Evolutionary conservation across 2,329 filamentous ascomycete genomes (phyloP).

Genomic region (Clonostachys rosea): DNA sequence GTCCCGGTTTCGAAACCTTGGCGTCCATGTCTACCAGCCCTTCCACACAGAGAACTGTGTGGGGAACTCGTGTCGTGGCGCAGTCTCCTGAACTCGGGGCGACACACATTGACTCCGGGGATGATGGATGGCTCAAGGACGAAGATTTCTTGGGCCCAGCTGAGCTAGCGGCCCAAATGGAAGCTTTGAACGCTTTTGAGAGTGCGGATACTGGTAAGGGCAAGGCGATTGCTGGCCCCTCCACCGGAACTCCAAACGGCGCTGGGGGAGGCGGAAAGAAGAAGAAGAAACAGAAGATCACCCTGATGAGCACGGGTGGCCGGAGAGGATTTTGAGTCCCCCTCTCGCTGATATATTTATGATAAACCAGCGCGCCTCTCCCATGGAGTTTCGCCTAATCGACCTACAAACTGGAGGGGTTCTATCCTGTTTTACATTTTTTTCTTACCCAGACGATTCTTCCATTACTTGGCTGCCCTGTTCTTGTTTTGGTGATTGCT

Average conservation of each 20-base stretch:
- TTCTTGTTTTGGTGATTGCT: no score
- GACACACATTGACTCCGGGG: slow-evolving; percentile 20
- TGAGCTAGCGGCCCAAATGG: slow-evolving; percentile 56
- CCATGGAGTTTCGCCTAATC: no score
- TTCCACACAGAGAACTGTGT: slow-evolving; percentile 73
- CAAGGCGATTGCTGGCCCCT: not conserved
- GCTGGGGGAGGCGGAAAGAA: slow-evolving; percentile 45
- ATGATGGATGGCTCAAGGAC: slow-evolving; percentile 84
- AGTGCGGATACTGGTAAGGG: slow-evolving; percentile 7
- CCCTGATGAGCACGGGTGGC: slow-evolving; percentile 65
- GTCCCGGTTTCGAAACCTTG: slow-evolving; percentile 61
- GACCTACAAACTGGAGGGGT: no score
- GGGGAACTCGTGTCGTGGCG: slow-evolving; percentile 76
- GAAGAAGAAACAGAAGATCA: slow-evolving; percentile 71
- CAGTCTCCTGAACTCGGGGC: slow-evolving; percentile 50
- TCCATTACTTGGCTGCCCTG: no score
- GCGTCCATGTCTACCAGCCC: slow-evolving; percentile 81
- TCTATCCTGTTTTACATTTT: no score
- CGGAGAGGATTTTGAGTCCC: slow-evolving; percentile 32
- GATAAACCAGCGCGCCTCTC: no score
- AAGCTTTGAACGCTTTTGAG: slow-evolving; percentile 42
- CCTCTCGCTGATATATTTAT: no score
- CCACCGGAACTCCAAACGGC: slow-evolving; percentile 8
- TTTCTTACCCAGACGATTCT: no score
- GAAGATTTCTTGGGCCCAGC: slow-evolving; percentile 65